phyloP scores from a whole-genome alignment of 352 stramenopile species.

The Pythium biforme region DNA sequence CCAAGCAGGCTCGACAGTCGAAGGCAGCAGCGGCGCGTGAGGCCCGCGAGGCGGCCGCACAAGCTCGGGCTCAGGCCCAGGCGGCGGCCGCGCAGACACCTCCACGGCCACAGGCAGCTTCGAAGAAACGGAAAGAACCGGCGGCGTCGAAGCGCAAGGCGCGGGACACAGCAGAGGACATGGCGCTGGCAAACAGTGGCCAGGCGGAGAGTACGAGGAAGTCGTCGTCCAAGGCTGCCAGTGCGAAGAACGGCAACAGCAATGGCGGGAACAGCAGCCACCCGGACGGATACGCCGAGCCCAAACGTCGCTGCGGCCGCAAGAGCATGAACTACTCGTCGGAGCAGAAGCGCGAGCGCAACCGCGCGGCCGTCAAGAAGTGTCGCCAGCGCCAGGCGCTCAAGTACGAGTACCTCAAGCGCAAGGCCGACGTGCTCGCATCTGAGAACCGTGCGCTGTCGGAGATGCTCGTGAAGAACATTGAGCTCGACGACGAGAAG shows the following conservation, averaged over 20 bases:
- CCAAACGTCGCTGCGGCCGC: constrained; percentile 72
- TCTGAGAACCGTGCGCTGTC: constrained; percentile 71
- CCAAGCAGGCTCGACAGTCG: constrained; percentile 1
- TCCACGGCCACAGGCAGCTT: neutral
- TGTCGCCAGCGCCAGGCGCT: constrained; percentile 77
- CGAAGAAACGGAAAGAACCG: constrained; percentile 24
- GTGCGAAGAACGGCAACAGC: neutral
- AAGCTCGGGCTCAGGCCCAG: neutral
- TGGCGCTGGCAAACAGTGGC: neutral
- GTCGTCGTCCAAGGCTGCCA: neutral
- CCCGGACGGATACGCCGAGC: constrained; percentile 12
- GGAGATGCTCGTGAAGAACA: constrained; percentile 74
- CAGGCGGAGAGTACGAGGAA: neutral
- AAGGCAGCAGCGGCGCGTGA: neutral
- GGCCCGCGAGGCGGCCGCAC: neutral
- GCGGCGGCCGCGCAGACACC: neutral
- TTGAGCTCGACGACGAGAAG: constrained; percentile 53
- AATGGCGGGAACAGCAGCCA: neutral
- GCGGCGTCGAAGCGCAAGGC: constrained; percentile 16
- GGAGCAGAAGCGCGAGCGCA: constrained; percentile 80
- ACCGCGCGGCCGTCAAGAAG: constrained; percentile 84
- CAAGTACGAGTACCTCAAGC: constrained; percentile 78
- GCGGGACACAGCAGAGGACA: neutral
- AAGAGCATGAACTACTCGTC: constrained; percentile 89
- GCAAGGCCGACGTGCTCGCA: constrained; percentile 64